These are phyloP conservation scores for Phialophora chinensis DNA, from an alignment of 2,329 filamentous ascomycete species.

Conservation along the genomic window DNA sequence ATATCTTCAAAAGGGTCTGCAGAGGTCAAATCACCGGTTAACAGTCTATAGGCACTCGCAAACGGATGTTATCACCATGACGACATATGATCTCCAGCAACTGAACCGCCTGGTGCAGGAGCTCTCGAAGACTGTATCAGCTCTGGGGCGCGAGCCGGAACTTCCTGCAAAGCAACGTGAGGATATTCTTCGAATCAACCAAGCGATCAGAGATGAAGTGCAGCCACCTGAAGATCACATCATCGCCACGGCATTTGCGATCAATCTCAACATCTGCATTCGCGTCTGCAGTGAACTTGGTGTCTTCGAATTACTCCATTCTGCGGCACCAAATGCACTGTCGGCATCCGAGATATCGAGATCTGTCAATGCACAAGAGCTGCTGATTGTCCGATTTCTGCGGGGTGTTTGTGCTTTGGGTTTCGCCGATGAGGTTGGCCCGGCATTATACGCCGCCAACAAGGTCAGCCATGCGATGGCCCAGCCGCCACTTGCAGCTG, in stretches of 20 bases:
- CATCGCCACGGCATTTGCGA: slow-evolving; percentile 1
- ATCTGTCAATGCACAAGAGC: slow-evolving; percentile 1
- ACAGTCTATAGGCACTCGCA: no score
- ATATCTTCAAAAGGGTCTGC: no score
- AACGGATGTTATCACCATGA: no score
- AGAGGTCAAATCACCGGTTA: no score
- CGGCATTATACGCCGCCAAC: background rate
- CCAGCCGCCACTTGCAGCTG: slow-evolving; percentile 5
- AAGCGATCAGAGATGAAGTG: slow-evolving; percentile 8
- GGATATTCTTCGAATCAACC: slow-evolving; percentile 1
- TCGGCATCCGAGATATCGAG: background rate
- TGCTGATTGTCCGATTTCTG: slow-evolving; percentile 6
- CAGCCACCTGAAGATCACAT: slow-evolving; percentile 6
- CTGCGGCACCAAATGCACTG: background rate
- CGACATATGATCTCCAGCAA: no score
- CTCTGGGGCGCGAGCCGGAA: background rate
- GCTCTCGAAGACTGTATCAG: no score
- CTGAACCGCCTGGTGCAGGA: no score
- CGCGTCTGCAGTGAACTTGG: slow-evolving; percentile 3
- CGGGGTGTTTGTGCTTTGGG: background rate
- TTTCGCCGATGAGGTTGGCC: background rate
- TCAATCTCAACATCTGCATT: slow-evolving; percentile 10
- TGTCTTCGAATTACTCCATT: slow-evolving; percentile 6
- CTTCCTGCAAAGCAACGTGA: background rate
- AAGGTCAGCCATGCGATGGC: slow-evolving; percentile 7